Evolutionary conservation across 164 flowering plant genomes (phyloP), one percentile per base, ranked within the genome.

Genomic region (Chimonanthus salicifolius): DNA sequence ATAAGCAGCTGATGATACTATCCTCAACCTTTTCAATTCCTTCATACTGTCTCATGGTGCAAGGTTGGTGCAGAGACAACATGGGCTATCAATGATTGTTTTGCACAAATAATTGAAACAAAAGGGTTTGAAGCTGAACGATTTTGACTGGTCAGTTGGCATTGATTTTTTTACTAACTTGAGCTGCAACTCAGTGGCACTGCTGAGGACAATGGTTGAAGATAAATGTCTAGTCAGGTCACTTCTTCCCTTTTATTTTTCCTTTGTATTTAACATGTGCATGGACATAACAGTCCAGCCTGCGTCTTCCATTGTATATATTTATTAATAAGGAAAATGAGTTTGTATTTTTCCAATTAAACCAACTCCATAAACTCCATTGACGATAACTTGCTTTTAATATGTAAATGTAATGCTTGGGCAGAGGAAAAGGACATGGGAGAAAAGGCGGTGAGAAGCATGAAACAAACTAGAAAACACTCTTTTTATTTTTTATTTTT

Each of bases 1-100:
- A 71, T 33, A 70, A 70, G 47, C 18, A 64, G 74, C 69, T 68
- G 58, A 75, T 58, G 69, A 68, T 73, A 47, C 2, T 62, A 49
- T 54, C 58, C 44, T 54, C 58, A 20, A 21, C 50, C 58, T 68
- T 49, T 43, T 4, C 11, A 62, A 68, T 43, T 8, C 9, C 58
- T 47, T 20, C 15, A 15, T 63, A 63, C 44, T 10, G 49, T 16
- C 43, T 44, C 43, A 11, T 18, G 47, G 21, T 21, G 70, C 54
- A 33, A 47, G 47, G 15, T 6, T 6, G 47, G 13, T 45, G 20
- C 47, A 1, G 2, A 7, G 68, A 66, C 18, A 2, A 66, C 46
- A 11, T 13, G 48, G 68, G 46, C 11, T 45, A 66, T 8, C 6
- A 48, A 45, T 45, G 47, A 66, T 44, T 16, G 45, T 45, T 44